These are phyloP conservation scores for Carex cristatella DNA, from an alignment of 176 grass and related monocot genomes.

Conservation along the genomic window DNA sequence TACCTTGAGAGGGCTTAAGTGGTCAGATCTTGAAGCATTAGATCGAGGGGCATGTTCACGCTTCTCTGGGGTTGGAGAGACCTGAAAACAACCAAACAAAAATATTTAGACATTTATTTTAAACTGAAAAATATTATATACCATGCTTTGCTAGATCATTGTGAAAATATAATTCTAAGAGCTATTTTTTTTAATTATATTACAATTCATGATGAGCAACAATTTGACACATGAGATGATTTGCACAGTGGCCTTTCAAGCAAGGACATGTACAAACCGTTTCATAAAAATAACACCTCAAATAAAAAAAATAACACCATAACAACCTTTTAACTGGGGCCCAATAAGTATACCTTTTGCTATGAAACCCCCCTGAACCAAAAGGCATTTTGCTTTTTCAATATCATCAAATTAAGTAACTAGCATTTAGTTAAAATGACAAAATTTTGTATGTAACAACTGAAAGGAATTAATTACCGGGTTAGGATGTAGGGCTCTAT, in stretches of 20 bases:
- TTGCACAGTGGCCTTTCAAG: neutral
- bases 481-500: neutral
- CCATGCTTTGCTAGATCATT: neutral
- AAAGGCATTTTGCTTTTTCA: neutral
- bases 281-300: neutral
- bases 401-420: neutral
- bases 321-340: neutral
- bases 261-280: neutral
- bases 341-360: neutral
- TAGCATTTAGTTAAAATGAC: neutral
- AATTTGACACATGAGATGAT: neutral
- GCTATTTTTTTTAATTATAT: neutral
- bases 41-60: constrained; percentile 38
- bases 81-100: constrained; percentile 26
- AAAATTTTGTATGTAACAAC: neutral
- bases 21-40: constrained; percentile 34
- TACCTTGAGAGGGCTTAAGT: constrained; percentile 56
- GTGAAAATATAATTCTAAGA: neutral
- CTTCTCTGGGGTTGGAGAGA: constrained; percentile 62
- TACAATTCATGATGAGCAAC: neutral
- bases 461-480: neutral
- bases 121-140: neutral
- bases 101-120: neutral
- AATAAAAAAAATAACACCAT: neutral
- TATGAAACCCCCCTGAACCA: neutral